These are phyloP conservation scores for Pseudoneurospora amorphoporcata DNA, from an alignment of 495 filamentous ascomycete species.

Conservation along the genomic window DNA sequence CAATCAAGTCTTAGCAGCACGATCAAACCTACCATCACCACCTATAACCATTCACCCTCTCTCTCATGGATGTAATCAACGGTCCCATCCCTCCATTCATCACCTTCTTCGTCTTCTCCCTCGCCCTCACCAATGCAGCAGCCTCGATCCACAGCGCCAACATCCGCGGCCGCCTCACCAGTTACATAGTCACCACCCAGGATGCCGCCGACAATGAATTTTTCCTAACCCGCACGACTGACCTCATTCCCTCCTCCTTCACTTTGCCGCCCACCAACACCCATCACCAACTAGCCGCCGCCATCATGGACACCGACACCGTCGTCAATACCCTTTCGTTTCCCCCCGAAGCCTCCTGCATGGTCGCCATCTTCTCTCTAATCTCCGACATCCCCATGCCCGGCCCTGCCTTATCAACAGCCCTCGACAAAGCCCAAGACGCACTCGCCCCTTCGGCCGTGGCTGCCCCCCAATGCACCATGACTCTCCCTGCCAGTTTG, in stretches of 20 bases:
- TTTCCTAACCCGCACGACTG: not conserved
- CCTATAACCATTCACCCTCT: not conserved
- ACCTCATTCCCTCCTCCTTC: not conserved
- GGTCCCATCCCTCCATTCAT: not conserved
- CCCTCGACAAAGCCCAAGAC: not conserved
- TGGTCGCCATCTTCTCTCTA: constrained; percentile 6
- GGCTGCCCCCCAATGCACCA: not conserved
- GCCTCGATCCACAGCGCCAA: not conserved
- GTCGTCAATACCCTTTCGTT: not conserved
- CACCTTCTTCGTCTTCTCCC: not conserved
- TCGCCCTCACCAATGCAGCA: not conserved
- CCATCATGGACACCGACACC: not conserved
- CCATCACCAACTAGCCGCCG: not conserved
- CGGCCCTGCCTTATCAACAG: constrained; percentile 1
- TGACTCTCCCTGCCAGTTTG: not conserved
- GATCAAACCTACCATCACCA: not conserved
- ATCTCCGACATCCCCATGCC: constrained; percentile 9
- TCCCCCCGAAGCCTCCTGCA: not conserved
- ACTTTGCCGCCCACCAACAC: not conserved
- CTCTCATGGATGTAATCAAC: not conserved
- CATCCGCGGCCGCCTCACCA: not conserved
- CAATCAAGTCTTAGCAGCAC: not conserved
- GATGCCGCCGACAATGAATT: not conserved
- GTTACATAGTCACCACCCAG: not conserved
- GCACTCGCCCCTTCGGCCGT: not conserved